These are phyloP conservation scores for Pseudomicrostroma phylloplanum DNA, from an alignment of 1,284 basidiomycete species.

Conservation along the genomic window DNA sequence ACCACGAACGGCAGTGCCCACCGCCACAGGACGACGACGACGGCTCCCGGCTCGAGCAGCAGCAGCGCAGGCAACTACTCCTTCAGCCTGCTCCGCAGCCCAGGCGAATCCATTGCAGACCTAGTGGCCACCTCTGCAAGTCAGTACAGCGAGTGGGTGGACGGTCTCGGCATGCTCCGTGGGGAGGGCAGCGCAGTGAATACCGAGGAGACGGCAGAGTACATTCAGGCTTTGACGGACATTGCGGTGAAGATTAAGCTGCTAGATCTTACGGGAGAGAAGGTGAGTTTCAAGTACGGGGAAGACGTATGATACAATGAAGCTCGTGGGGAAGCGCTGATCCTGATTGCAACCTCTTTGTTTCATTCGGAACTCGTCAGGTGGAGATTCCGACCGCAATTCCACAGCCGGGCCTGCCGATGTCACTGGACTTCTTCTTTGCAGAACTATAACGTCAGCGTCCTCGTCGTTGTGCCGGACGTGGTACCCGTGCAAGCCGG, in stretches of 20 bases:
- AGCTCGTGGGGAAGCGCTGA: too few relatives aligned
- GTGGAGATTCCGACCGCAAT: conserved; percentile 77
- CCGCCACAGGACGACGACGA: neutral
- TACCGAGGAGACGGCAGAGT: conserved; percentile 42
- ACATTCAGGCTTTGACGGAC: conserved; percentile 63
- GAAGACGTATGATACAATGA: neutral
- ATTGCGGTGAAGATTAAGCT: conserved; percentile 90
- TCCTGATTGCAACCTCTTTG: too few relatives aligned
- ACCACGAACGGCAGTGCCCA: neutral
- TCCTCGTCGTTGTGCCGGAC: neutral
- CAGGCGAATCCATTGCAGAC: conserved; percentile 63
- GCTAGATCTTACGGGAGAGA: conserved; percentile 53
- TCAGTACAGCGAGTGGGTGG: conserved; percentile 90
- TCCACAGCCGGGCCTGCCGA: conserved; percentile 65
- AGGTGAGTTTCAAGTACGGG: neutral
- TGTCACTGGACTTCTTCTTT: conserved; percentile 79
- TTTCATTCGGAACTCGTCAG: too few relatives aligned
- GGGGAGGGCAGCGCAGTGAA: conserved; percentile 20
- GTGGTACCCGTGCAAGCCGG: neutral
- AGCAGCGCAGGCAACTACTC: conserved; percentile 13
- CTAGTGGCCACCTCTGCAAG: conserved; percentile 76
- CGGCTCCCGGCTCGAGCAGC: neutral
- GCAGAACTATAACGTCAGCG: conserved; percentile 55
- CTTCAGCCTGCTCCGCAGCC: conserved; percentile 32
- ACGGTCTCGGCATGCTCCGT: conserved; percentile 73